Evolutionary conservation across 192 early-diverging fungal genomes (phyloP), one percentile per base, ranked within the genome.

Genomic region (Chytriomyces sp.): DNA sequence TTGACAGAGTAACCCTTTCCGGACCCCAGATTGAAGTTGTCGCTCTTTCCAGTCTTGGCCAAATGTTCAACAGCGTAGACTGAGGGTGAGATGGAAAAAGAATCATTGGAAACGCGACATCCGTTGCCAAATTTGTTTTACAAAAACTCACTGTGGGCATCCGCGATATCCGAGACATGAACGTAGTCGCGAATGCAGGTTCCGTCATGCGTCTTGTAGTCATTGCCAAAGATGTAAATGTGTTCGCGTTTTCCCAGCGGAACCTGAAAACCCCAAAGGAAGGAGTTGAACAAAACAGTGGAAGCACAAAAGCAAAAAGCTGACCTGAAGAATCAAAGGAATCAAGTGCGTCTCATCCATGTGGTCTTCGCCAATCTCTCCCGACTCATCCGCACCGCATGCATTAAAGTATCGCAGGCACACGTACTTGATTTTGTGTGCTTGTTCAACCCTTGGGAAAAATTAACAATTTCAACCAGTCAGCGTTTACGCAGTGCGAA

Each of bases 111-210:
- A 53, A 43, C 7, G 11, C 20, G 9, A 73, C 57, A 45, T 10
- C 13, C 67, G 65, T 50, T 61, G 18, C 8, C 23, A 76, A n/a
- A 60, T 48, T 45, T n/a, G n/a, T n/a, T n/a, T n/a, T n/a, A n/a
- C n/a, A n/a, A n/a, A n/a, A n/a, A n/a, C 76, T 72, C 88, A 7
- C 95, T 91, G 75, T 98, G 97, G 6, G 93, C 96, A 61, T 91
- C 87, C 18, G 96, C 95, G 45, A 97, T 85, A 73, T 98, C 97
- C 67, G 92, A 92, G 5, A 98, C 96, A 78, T 98, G 97, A 65
- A 98, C 92, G 80, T 97, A 98, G 81, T 98, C 97, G 47, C 97
- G 89, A 23, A 99, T 90, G 69, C 94, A 88, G 26, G 95, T 96
- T 23, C 97, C 96, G 68, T 98, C 97, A 60, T 85, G 85, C 0